Base-by-base conservation (phyloP, 164 flowering plant genomes). In the Annona squamosa region DNA sequence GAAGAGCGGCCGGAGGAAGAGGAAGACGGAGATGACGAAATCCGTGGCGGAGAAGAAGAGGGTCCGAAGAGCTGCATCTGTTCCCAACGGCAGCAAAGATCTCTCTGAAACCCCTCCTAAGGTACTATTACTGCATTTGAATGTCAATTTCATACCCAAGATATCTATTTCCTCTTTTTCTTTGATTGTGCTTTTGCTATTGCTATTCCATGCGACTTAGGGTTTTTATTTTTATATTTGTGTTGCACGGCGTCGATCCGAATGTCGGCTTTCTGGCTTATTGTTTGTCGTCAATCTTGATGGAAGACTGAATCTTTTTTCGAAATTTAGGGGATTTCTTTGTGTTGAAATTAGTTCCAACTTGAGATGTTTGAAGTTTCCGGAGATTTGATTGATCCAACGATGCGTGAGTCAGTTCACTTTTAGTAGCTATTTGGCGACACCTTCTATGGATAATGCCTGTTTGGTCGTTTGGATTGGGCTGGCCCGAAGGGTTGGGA, bases 41-140 rank as follows among this genome's bases (percentile, higher is more conserved):
- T 71, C 90, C 1, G 87, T 86, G 43, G 88, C 85, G 65, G 89
- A 89, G 63, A 89, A 89, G 78, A 89, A 88, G 82, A 85, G 84
- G 79, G 80, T 81, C 44, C 87, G 86, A 6, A 76, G 88, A 76
- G 75, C 88, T 4, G 74, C 68, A 42, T 13, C 76, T 12, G 73
- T 81, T 66, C 77, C 74, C 1, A 87, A 83, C 41, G 84, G 82
- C 74, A 77, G 42, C 79, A 82, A 83, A 83, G 90, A 89, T 82
- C 74, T 79, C 73, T 78, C 76, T 76, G 91, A 87, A 52, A 78
- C 90, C 4, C 86, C 90, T 65, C 89, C 89, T 68, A 88, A 83
- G 91, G 94, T 89, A 78, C 63, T 78, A 42, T 59, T 77, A n/a
- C 65, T 67, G 19, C 77, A 68, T 77, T 48, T 71, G 44, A 17